These are phyloP conservation scores for Peziza echinospora DNA, from an alignment of 495 filamentous ascomycete genomes.

Conservation along the genomic window DNA sequence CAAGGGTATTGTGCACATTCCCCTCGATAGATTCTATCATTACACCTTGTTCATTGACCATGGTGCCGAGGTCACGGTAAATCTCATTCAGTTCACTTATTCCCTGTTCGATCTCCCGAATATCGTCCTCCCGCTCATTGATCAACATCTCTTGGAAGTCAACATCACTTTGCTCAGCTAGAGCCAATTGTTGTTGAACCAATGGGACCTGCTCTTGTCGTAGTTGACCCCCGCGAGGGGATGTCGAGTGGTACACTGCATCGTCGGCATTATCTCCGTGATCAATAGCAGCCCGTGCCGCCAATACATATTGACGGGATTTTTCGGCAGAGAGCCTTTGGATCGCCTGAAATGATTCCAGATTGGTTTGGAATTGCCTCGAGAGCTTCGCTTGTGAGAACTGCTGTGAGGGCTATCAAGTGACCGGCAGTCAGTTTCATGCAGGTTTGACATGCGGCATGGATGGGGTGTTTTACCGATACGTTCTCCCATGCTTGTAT, in stretches of 20 bases:
- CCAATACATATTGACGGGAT: constrained; percentile 62
- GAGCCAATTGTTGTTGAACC: constrained; percentile 50
- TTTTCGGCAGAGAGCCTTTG: constrained; percentile 82
- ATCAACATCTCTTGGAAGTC: constrained; percentile 95
- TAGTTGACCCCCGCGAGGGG: constrained; percentile 13
- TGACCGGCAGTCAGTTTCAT: constrained; percentile 8
- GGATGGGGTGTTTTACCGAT: constrained; percentile 38
- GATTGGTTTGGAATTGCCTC: constrained; percentile 66
- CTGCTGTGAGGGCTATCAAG: constrained; percentile 55
- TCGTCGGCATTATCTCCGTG: constrained; percentile 8
- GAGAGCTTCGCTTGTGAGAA: constrained; percentile 90
- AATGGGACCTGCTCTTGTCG: constrained; percentile 31
- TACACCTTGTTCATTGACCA: constrained; percentile 83
- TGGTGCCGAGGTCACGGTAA: constrained; percentile 89
- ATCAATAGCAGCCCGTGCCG: constrained; percentile 33
- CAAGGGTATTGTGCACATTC: constrained; percentile 61
- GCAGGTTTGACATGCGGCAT: background rate
- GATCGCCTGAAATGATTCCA: constrained; percentile 74
- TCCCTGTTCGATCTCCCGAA: constrained; percentile 87
- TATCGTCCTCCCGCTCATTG: constrained; percentile 85
- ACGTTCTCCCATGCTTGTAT: constrained; percentile 78
- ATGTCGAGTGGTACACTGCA: background rate
- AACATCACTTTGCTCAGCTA: constrained; percentile 85
- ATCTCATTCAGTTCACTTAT: constrained; percentile 90
- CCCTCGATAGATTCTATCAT: constrained; percentile 70